Conservation (phyloP, 805 yeast species). For the Hanseniaspora jakobsenii region DNA sequence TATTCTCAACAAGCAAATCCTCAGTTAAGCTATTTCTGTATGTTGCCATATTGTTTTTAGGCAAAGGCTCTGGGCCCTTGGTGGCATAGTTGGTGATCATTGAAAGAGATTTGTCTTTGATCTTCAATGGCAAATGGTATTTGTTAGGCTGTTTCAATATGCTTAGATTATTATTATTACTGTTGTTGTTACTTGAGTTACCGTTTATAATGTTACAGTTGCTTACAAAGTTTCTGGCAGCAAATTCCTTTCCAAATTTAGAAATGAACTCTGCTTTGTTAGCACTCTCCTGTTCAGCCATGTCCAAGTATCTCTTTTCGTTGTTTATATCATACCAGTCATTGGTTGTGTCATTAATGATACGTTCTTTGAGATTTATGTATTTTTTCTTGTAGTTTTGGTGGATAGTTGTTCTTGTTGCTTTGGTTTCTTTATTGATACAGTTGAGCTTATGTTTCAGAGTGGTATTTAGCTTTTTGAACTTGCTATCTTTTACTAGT, state of each 20-base stretch:
- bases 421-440: constrained; percentile 68
- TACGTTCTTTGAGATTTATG: constrained; percentile 51
- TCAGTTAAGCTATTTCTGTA: constrained; percentile 19
- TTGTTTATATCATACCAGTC: constrained; percentile 86
- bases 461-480: constrained; percentile 37
- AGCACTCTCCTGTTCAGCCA: constrained; percentile 26
- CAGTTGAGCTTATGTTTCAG: constrained; percentile 61
- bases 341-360: constrained; percentile 63
- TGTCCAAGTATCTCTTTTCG: constrained; percentile 73
- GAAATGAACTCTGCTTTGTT: constrained; percentile 3
- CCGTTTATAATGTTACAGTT: constrained; percentile 12
- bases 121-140: constrained; percentile 33
- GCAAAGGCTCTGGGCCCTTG: constrained; percentile 14
- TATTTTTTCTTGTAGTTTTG: constrained; percentile 65
- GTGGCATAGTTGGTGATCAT: constrained; percentile 31
- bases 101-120: constrained; percentile 26
- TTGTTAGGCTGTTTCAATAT: constrained; percentile 36
- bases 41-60: constrained; percentile 9
- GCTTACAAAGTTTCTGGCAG: constrained; percentile 8
- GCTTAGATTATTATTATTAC: constrained; percentile 10
- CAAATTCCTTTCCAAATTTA: constrained; percentile 12
- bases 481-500: constrained; percentile 58
- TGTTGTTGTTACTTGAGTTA: constrained; percentile 9
- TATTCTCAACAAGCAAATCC: constrained; percentile 34
- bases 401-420: constrained; percentile 66